Base-by-base conservation (phyloP, 352 stramenopile genomes). In the Pythium aphanidermatum region DNA sequence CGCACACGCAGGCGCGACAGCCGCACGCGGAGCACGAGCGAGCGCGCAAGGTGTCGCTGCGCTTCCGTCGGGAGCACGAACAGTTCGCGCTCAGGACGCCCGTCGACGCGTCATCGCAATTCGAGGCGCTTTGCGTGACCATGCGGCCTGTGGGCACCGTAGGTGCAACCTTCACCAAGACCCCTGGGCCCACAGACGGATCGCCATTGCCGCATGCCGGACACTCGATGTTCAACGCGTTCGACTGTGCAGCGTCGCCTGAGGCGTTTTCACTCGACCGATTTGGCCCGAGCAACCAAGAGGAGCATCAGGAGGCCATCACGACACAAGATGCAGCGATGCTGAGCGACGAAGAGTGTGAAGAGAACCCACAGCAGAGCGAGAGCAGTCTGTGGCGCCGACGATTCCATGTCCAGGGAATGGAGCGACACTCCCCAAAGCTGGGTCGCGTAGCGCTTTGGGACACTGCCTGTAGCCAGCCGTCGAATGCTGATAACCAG, bases 161-260 rank as follows among this genome's bases (percentile, higher is more conserved):
- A n/a, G n/a, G n/a, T n/a, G n/a, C n/a, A n/a, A n/a, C n/a, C n/a
- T 30, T 51, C 17, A 19, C 35, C 10, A 26, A 40, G 40, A 39
- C 38, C 8, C 33, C 34, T 8, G 28, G 26, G 1, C 27, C 19
- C 16, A 6, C 26, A 20, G 11, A 12, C 33, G 37, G 56, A 31
- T 63, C 55, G 12, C 55, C 55, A 9, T 5, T 63, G 34, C 46
- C 46, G 2, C 55, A 54, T 32, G 47, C 25, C 13, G 36, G 9
- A 13, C 36, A 58, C 35, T 33, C 41, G 1, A 37, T 58, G 32
- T 64, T 58, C 43, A 64, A 64, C 17, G 55, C 55, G 12, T 64
- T 64, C 27, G 55, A 64, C 43, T 64, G 42, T 5, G 37, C 37
- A 3, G 38, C 41, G 27, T 64, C 55, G n/a, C 55, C 55, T 9